These are phyloP conservation scores for Trichosporon asahii DNA, from an alignment of 1,284 basidiomycete genomes.

Conservation along the genomic window DNA sequence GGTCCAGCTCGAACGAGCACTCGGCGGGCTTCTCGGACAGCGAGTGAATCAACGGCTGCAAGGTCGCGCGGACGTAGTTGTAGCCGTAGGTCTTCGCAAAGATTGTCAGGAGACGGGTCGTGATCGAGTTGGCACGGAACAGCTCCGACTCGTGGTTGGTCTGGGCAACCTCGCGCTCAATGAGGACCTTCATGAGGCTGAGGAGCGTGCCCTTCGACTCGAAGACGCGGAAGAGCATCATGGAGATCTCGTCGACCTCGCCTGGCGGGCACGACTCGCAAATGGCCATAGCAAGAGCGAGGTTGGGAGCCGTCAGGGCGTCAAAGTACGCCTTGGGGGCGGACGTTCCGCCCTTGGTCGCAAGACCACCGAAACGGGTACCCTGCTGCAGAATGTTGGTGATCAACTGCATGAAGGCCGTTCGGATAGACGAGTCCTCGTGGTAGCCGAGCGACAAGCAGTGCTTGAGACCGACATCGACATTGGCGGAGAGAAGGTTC, in stretches of 20 bases:
- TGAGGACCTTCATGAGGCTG: constrained; percentile 71
- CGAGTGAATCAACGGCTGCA: constrained; percentile 69
- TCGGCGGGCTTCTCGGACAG: constrained; percentile 70
- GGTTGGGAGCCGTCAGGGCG: constrained; percentile 35
- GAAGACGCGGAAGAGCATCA: constrained; percentile 80
- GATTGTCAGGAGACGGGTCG: constrained; percentile 74
- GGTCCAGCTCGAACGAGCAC: constrained; percentile 75
- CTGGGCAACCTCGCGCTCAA: constrained; percentile 74
- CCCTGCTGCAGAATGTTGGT: constrained; percentile 78
- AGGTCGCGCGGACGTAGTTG: constrained; percentile 73
- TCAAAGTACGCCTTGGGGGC: constrained; percentile 38
- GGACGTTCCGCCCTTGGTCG: constrained; percentile 25
- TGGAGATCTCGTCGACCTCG: constrained; percentile 74
- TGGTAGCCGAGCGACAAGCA: constrained; percentile 78
- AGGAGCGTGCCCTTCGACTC: constrained; percentile 69
- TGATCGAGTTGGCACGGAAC: constrained; percentile 82
- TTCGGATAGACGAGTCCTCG: constrained; percentile 66
- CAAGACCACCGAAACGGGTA: constrained; percentile 52
- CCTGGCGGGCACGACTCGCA: constrained; percentile 74
- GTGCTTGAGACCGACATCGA: constrained; percentile 84
- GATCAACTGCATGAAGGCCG: constrained; percentile 84
- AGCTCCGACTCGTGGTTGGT: constrained; percentile 73
- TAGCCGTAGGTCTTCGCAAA: constrained; percentile 85
- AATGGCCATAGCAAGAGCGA: constrained; percentile 69
- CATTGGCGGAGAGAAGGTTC: constrained; percentile 78